A percentile compares a stretch with the other conserved stretches of the same genome.
Evolutionary conservation across 2,329 filamentous ascomycete genomes (phyloP).

Genomic region (Hymenoscyphus scutula): DNA sequence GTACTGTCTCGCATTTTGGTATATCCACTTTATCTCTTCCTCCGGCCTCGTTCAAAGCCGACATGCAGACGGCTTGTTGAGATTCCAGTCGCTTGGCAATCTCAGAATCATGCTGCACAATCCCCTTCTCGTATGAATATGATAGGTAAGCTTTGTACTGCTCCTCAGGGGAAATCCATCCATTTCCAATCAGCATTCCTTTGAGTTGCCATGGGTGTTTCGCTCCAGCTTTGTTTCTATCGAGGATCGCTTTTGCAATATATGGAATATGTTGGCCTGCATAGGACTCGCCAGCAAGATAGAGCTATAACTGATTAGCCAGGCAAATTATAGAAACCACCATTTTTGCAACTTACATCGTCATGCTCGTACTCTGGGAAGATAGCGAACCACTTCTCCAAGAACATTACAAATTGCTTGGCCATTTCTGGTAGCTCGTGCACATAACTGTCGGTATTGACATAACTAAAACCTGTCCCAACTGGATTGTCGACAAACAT

Average conservation of each 20-base stretch:
- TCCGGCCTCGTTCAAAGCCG: constrained; percentile 56
- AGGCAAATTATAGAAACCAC: background rate
- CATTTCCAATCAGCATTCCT: constrained; percentile 91
- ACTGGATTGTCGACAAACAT: constrained; percentile 97
- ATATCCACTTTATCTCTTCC: constrained; percentile 65
- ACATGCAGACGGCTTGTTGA: constrained; percentile 66
- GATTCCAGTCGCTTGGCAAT: constrained; percentile 63
- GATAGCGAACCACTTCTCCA: constrained; percentile 86
- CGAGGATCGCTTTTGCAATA: constrained; percentile 85
- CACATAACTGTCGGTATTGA: constrained; percentile 82
- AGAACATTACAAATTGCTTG: constrained; percentile 78
- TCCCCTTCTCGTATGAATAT: constrained; percentile 72
- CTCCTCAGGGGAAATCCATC: constrained; percentile 88
- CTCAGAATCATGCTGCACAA: constrained; percentile 67
- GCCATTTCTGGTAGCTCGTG: constrained; percentile 88
- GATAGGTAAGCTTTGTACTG: constrained; percentile 87
- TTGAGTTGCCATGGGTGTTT: constrained; percentile 70
- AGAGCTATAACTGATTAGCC: constrained; percentile 60
- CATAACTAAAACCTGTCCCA: constrained; percentile 94
- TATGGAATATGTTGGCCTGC: constrained; percentile 97
- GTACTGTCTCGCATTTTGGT: constrained; percentile 69
- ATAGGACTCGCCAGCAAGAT: constrained; percentile 93
- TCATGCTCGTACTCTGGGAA: constrained; percentile 92
- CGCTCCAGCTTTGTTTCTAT: constrained; percentile 70
- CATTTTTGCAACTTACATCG: constrained; percentile 65